These are phyloP conservation scores for Vitis hybrid DNA, from an alignment of 177 flowering plant genomes.

Conservation along the genomic window DNA sequence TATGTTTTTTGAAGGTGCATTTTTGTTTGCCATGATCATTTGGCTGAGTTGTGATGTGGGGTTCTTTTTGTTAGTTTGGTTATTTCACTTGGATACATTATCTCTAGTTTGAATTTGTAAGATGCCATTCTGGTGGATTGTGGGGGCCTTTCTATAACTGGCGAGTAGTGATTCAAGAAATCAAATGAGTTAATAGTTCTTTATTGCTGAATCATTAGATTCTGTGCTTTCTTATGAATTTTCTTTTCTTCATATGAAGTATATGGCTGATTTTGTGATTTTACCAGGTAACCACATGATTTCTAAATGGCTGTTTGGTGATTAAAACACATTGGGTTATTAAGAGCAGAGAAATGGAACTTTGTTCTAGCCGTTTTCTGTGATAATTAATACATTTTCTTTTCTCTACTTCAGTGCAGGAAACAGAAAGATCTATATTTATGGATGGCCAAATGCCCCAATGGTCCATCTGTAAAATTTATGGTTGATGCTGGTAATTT, in stretches of 20 bases:
- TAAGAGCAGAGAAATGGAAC: neutral
- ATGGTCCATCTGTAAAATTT: slow-evolving; percentile 95
- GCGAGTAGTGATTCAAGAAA: no score
- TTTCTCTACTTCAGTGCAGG: slow-evolving; percentile 69
- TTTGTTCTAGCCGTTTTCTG: neutral
- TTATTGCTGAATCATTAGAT: neutral
- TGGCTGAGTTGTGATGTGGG: no score
- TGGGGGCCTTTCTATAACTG: no score
- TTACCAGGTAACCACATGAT: neutral
- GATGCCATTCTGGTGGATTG: no score
- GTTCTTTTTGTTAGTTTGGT: no score
- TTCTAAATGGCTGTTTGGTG: neutral
- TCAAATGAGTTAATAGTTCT: neutral
- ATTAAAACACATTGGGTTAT: neutral
- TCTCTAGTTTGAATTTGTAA: no score
- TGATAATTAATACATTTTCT: neutral
- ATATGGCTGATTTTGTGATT: neutral
- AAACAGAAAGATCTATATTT: slow-evolving; percentile 91
- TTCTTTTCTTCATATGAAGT: neutral
- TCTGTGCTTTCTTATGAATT: neutral
- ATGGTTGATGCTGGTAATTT: slow-evolving; percentile 87
- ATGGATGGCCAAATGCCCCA: slow-evolving; percentile 94
- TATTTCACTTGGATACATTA: no score
- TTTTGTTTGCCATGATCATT: no score
- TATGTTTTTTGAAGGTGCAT: no score